Evolutionary conservation across 2,329 filamentous ascomycete species (phyloP).

Genomic region (Exophiala sp.): DNA sequence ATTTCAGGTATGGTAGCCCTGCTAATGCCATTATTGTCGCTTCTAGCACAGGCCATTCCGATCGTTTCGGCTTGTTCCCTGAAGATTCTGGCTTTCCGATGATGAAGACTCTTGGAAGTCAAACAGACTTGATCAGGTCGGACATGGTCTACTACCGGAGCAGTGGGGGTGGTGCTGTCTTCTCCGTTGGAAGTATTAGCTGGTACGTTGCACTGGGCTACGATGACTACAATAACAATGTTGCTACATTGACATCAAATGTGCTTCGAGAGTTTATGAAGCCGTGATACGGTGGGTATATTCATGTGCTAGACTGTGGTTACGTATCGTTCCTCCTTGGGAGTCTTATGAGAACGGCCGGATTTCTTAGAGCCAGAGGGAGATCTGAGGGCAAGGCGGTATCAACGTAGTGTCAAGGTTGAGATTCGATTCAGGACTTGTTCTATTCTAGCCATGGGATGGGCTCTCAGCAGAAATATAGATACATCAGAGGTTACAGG

Average conservation of each 20-base stretch:
- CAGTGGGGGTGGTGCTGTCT: slow-evolving; percentile 27
- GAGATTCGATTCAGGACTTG: too few relatives aligned
- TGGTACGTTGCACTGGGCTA: slow-evolving; percentile 29
- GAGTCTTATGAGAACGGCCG: too few relatives aligned
- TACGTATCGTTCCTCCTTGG: too few relatives aligned
- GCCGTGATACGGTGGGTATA: too few relatives aligned
- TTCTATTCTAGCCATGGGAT: too few relatives aligned
- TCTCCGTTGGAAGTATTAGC: slow-evolving; percentile 31
- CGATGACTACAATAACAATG: slow-evolving; percentile 30
- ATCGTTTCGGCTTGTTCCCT: slow-evolving; percentile 24
- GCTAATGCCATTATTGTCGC: slow-evolving; percentile 31
- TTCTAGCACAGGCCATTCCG: slow-evolving; percentile 22
- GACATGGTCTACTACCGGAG: slow-evolving; percentile 30
- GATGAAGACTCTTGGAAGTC: slow-evolving; percentile 26
- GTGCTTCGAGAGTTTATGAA: slow-evolving; percentile 25
- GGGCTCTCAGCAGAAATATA: too few relatives aligned
- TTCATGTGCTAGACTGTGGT: too few relatives aligned
- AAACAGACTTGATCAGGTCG: slow-evolving; percentile 24
- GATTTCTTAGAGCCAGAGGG: too few relatives aligned
- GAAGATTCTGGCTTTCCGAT: slow-evolving; percentile 27
- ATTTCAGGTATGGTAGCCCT: slow-evolving; percentile 32
- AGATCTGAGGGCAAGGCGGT: too few relatives aligned
- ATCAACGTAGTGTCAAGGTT: too few relatives aligned
- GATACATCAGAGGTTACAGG: too few relatives aligned
- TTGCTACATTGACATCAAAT: slow-evolving; percentile 30